A percentile compares a stretch with the other conserved stretches of the same genome.
Conservation (phyloP, 805 yeast genomes). For the Metschnikowia orientalis region DNA sequence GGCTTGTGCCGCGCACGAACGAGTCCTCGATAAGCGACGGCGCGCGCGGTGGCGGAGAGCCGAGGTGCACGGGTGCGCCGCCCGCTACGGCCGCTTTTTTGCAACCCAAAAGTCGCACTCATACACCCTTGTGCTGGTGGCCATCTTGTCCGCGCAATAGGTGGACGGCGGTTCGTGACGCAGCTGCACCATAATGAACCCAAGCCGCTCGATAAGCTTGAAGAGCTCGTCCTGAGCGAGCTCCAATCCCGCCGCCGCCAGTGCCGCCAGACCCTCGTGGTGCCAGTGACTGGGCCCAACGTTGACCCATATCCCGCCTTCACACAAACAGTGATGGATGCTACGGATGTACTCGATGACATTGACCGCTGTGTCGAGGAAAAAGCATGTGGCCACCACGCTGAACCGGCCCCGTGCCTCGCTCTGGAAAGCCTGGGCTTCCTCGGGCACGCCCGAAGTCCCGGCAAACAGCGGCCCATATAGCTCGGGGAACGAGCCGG, state of each 20-base stretch:
- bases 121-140: constrained; percentile 54
- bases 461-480: constrained; percentile 49
- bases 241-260: constrained; percentile 54
- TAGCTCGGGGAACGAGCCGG: constrained; percentile 68
- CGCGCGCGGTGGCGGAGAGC: no score
- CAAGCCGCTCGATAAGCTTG: constrained; percentile 41
- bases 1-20: constrained; percentile 6
- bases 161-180: constrained; percentile 44
- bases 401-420: constrained; percentile 34
- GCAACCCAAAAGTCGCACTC: constrained; percentile 65
- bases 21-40: constrained; percentile 6
- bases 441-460: constrained; percentile 26
- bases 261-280: constrained; percentile 41
- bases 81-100: constrained; percentile 3
- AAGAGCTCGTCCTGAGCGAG: constrained; percentile 53
- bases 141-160: constrained; percentile 48
- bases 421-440: constrained; percentile 37
- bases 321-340: constrained; percentile 41
- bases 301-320: constrained; percentile 55
- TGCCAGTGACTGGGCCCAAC: constrained; percentile 74
- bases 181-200: constrained; percentile 46
- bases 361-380: constrained; percentile 61
- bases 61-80: constrained; percentile 4
- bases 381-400: constrained; percentile 51
- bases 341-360: constrained; percentile 53